These are phyloP conservation scores for Coemansia sp. DNA, from an alignment of 192 early-diverging fungal species.

Conservation along the genomic window DNA sequence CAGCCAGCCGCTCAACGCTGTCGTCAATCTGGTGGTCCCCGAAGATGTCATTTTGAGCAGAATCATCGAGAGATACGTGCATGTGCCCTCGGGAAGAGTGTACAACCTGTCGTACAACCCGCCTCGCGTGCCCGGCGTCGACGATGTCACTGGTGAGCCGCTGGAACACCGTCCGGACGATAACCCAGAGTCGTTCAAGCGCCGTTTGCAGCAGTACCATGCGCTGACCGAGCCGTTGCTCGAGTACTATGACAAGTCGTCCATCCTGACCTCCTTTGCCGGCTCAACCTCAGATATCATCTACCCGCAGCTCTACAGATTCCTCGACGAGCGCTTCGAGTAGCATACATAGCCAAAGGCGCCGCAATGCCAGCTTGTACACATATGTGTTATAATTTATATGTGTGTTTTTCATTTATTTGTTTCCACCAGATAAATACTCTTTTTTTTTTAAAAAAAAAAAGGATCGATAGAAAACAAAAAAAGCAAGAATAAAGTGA, in stretches of 20 bases:
- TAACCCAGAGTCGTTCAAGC: constrained; percentile 77
- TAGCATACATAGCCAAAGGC: too few relatives aligned
- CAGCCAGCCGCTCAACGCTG: constrained; percentile 71
- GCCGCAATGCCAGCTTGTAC: too few relatives aligned
- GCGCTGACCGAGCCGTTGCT: constrained; percentile 76
- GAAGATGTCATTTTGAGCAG: constrained; percentile 84
- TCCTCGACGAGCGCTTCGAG: constrained; percentile 41
- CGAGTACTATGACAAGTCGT: constrained; percentile 69
- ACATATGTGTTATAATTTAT: too few relatives aligned
- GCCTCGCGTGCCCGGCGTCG: constrained; percentile 70
- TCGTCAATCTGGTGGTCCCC: constrained; percentile 89
- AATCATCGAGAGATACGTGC: constrained; percentile 94
- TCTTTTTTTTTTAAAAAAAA: neutral
- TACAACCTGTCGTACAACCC: constrained; percentile 95
- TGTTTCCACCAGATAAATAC: neutral
- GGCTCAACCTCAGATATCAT: constrained; percentile 90
- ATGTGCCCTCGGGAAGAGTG: constrained; percentile 83
- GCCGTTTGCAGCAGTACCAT: constrained; percentile 75
- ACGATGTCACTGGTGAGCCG: constrained; percentile 94
- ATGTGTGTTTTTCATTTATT: too few relatives aligned
- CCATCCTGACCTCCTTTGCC: constrained; percentile 64
- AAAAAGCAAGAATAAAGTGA: neutral
- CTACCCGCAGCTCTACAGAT: constrained; percentile 73
- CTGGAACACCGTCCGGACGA: constrained; percentile 85
- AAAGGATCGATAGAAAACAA: neutral